These are phyloP conservation scores for Saturnispora zaruensis DNA, from an alignment of 805 yeast species.

Conservation along the genomic window DNA sequence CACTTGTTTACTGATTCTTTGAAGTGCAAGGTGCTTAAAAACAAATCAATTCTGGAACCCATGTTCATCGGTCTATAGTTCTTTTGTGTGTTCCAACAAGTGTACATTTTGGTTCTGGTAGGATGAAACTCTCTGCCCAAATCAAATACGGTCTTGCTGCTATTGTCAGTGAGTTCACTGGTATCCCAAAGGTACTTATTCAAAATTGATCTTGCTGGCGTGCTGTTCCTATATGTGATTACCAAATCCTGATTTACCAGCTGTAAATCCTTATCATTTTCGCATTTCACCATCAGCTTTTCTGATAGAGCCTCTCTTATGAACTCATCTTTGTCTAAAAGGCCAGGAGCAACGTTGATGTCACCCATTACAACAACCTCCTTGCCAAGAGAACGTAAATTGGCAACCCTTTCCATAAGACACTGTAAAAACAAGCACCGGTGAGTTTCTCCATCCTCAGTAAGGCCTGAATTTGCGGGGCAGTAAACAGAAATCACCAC, in stretches of 20 bases:
- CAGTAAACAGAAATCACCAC: slow-evolving; percentile 70
- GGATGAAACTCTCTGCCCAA: slow-evolving; percentile 50
- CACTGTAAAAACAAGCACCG: slow-evolving; percentile 49
- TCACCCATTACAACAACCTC: slow-evolving; percentile 81
- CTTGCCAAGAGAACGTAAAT: slow-evolving; percentile 49
- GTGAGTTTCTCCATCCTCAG: slow-evolving; percentile 56
- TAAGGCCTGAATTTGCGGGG: slow-evolving; percentile 79
- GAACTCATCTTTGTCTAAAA: slow-evolving; percentile 74
- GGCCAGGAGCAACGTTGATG: slow-evolving; percentile 70
- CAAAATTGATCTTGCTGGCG: slow-evolving; percentile 37
- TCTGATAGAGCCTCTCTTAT: slow-evolving; percentile 39
- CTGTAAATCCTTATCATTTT: slow-evolving; percentile 26
- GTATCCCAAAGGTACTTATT: slow-evolving; percentile 33
- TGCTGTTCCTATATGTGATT: slow-evolving; percentile 31
- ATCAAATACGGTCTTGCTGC: slow-evolving; percentile 44
- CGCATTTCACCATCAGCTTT: slow-evolving; percentile 23
- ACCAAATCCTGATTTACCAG: slow-evolving; percentile 26
- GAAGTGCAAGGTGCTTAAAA: slow-evolving; percentile 41
- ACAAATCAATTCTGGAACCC: slow-evolving; percentile 83
- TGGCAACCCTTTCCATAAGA: slow-evolving; percentile 53
- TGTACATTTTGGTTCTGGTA: slow-evolving; percentile 57
- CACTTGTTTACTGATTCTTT: slow-evolving; percentile 31
- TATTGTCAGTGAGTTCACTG: slow-evolving; percentile 22
- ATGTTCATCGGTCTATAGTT: slow-evolving; percentile 72
- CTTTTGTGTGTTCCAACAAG: slow-evolving; percentile 83